Percentiles rank a stretch among this genome's conserved stretches.
Conservation (phyloP, 495 filamentous ascomycete genomes). For the Melanomma pulvis-pyrius region DNA sequence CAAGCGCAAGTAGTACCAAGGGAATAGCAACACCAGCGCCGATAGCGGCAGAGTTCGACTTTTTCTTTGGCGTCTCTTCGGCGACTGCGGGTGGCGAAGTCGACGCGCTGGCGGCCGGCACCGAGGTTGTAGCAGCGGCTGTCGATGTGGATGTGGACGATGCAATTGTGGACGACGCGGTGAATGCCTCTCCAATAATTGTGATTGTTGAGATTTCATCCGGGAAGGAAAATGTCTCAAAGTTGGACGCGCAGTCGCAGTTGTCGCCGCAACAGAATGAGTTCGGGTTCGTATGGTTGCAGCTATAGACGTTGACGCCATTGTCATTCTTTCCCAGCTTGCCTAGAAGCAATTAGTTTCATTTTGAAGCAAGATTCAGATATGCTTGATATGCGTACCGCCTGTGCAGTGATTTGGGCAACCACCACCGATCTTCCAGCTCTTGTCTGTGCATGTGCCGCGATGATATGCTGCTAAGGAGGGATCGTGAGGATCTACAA, state of each 20-base stretch:
- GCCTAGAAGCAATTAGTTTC: neutral
- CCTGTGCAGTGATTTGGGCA: constrained; percentile 23
- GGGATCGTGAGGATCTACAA: constrained; percentile 19
- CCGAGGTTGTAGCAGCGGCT: neutral
- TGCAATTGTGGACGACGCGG: neutral
- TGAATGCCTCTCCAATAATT: constrained; percentile 28
- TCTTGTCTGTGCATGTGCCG: constrained; percentile 24
- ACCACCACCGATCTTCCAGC: constrained; percentile 14
- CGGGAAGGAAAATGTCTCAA: constrained; percentile 13
- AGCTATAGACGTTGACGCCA: constrained; percentile 18
- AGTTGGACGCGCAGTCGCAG: constrained; percentile 14
- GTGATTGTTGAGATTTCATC: constrained; percentile 20
- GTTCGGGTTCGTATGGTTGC: constrained; percentile 17
- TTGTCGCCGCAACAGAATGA: constrained; percentile 29
- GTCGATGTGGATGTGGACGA: neutral
- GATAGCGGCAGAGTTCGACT: constrained; percentile 16
- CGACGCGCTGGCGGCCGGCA: neutral
- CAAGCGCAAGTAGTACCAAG: neutral
- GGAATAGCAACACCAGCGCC: constrained; percentile 26
- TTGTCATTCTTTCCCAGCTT: constrained; percentile 9
- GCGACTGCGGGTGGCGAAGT: neutral
- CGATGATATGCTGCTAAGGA: constrained; percentile 18
- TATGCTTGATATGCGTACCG: neutral
- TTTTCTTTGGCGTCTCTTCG: neutral
- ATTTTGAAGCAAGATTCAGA: neutral